Evolutionary conservation across 2,329 filamentous ascomycete genomes (phyloP).

Genomic region (Thermoascus crustaceus): DNA sequence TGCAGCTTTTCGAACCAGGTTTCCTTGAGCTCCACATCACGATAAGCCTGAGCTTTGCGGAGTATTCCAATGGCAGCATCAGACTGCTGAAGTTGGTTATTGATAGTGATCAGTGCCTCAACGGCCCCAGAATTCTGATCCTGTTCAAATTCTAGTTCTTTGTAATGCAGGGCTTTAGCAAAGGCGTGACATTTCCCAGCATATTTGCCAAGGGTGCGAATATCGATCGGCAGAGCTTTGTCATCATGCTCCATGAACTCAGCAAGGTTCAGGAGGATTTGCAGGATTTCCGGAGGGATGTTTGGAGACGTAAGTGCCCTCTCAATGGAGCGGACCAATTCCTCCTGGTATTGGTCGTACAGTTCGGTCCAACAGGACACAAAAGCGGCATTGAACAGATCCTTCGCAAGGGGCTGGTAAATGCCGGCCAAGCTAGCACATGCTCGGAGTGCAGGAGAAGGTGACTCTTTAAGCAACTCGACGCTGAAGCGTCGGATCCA

Average conservation of each 20-base stretch:
- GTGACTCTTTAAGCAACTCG: slow-evolving; percentile 87
- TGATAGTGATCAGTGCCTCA: slow-evolving; percentile 96
- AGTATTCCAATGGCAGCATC: slow-evolving; percentile 97
- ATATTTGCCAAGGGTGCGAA: slow-evolving; percentile 85
- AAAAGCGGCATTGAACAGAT: slow-evolving; percentile 97
- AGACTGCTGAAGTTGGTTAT: slow-evolving; percentile 97
- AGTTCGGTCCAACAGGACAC: slow-evolving; percentile 98
- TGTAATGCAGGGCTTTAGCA: slow-evolving; percentile 96
- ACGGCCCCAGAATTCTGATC: slow-evolving; percentile 94
- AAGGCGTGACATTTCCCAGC: slow-evolving; percentile 96
- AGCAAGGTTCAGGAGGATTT: slow-evolving; percentile 87
- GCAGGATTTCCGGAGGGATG: slow-evolving; percentile 89
- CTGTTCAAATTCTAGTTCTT: slow-evolving; percentile 95
- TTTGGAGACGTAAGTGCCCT: slow-evolving; percentile 90
- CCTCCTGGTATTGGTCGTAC: slow-evolving; percentile 94
- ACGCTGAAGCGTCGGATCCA: slow-evolving; percentile 97
- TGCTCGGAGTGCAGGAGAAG: slow-evolving; percentile 86
- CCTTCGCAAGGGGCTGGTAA: slow-evolving; percentile 82
- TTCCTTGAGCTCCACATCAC: slow-evolving; percentile 91
- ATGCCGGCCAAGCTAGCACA: slow-evolving; percentile 86
- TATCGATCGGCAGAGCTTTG: slow-evolving; percentile 95
- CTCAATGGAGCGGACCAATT: slow-evolving; percentile 91
- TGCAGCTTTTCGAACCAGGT: slow-evolving; percentile 99
- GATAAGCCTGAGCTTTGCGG: slow-evolving; percentile 89
- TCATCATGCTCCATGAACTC: slow-evolving; percentile 99